Evolutionary conservation across 345 rosid genomes (phyloP).

Genomic region (Acer campestre): DNA sequence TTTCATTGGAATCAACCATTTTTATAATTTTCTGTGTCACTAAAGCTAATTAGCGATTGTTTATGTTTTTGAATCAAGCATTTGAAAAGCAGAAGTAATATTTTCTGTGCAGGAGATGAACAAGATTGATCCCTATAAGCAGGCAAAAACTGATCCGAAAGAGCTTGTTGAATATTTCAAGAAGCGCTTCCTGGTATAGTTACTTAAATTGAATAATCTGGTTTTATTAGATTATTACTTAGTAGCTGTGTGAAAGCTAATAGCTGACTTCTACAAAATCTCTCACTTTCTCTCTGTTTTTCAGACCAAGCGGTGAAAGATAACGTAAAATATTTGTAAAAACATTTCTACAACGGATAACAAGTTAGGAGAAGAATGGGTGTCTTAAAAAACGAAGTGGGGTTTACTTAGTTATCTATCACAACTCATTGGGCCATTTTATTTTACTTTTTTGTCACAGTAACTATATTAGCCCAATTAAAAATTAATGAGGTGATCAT

Average conservation of each 20-base stretch:
- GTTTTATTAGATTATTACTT: conserved; percentile 1
- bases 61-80: background rate
- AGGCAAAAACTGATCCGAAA: conserved; percentile 59
- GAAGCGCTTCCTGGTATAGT: conserved; percentile 48
- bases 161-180: conserved; percentile 49
- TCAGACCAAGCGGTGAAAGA: conserved; percentile 23
- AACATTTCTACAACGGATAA: no score
- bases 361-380: no score
- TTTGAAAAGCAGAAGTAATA: no score
- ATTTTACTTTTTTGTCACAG: no score
- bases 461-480: no score
- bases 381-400: no score
- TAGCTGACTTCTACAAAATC: background rate
- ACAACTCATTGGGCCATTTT: no score
- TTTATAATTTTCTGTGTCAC: no score
- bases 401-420: no score
- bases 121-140: conserved; percentile 72
- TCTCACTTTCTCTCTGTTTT: background rate
- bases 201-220: background rate
- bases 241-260: background rate
- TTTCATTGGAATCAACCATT: conserved; percentile 45
- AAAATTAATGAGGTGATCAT: no score
- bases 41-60: no score
- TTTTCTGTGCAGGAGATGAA: conserved; percentile 70
- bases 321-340: no score